A percentile compares a stretch with the other conserved stretches of the same genome.
phyloP scores from a whole-genome alignment of 352 stramenopile genomes.

The Albugo candida region DNA sequence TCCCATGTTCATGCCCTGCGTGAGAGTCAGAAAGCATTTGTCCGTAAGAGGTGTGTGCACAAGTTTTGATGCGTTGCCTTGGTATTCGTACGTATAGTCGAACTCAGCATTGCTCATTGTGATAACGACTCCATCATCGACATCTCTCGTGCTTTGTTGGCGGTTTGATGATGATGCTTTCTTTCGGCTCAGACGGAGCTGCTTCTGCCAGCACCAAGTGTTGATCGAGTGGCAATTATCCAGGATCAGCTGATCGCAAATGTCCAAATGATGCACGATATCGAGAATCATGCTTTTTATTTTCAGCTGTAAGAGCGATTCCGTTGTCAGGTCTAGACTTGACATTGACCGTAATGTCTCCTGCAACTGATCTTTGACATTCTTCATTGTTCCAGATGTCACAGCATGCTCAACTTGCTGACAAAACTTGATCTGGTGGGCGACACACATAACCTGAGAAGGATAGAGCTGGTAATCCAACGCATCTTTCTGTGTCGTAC shows the following conservation, averaged over 20 bases:
- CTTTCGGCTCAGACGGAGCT: slow-evolving; percentile 83
- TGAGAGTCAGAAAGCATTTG: slow-evolving; percentile 89
- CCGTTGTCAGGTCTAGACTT: slow-evolving; percentile 67
- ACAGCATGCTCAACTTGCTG: slow-evolving; percentile 73
- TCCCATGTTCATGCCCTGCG: slow-evolving; percentile 83
- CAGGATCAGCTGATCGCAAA: slow-evolving; percentile 76
- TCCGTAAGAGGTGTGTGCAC: slow-evolving; percentile 90
- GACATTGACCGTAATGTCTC: slow-evolving; percentile 26
- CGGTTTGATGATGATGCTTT: slow-evolving; percentile 8
- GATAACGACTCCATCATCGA: slow-evolving; percentile 19
- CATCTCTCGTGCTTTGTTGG: too few relatives aligned
- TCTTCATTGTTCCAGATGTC: slow-evolving; percentile 30
- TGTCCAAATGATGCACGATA: slow-evolving; percentile 89
- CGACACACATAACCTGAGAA: slow-evolving; percentile 82
- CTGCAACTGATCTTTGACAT: slow-evolving; percentile 38
- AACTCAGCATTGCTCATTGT: slow-evolving; percentile 72
- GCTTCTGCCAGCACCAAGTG: slow-evolving; percentile 87
- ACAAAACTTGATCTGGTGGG: slow-evolving; percentile 86
- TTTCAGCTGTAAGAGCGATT: slow-evolving; percentile 84
- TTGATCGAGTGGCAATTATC: slow-evolving; percentile 27
- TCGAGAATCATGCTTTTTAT: slow-evolving; percentile 89
- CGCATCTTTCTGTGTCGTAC: slow-evolving; percentile 36
- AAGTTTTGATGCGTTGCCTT: slow-evolving; percentile 84
- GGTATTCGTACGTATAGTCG: slow-evolving; percentile 91
- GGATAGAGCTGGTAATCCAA: slow-evolving; percentile 80